Evolutionary conservation across 441 rosid species (phyloP).

Genomic region (Rhodomyrtus psidioides): DNA sequence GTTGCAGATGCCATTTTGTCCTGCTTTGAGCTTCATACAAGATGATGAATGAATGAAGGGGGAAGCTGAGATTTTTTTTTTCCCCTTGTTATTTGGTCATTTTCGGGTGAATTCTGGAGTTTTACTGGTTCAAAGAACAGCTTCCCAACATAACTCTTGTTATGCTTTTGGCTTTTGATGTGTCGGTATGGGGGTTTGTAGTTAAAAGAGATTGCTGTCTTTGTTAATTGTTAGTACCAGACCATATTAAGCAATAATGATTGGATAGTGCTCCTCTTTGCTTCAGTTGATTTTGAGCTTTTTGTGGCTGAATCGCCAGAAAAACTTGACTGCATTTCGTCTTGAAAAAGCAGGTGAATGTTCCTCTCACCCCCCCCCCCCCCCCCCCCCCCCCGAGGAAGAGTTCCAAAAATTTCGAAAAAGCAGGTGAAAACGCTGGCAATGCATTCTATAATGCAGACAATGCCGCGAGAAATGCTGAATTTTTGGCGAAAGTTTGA

Average conservation of each 20-base stretch:
- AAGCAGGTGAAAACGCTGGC: not conserved
- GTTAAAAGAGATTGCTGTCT: not conserved
- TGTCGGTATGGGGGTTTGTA: not conserved
- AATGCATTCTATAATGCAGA: not conserved
- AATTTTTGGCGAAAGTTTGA: not conserved
- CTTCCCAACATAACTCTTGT: not conserved
- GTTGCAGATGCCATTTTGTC: conserved; percentile 28
- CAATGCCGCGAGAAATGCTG: not conserved
- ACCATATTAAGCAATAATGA: not conserved
- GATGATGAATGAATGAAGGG: conserved; percentile 1
- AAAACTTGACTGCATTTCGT: not conserved
- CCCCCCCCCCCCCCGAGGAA: not conserved
- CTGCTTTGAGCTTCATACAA: conserved; percentile 41
- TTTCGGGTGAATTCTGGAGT: not conserved
- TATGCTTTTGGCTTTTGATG: not conserved
- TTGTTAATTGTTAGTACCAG: not conserved
- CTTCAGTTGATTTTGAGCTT: not conserved
- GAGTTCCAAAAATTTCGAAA: not conserved
- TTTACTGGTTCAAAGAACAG: not conserved
- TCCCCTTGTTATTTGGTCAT: not conserved
- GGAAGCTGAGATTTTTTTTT: not conserved
- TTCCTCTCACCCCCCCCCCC: not conserved
- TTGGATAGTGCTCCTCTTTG: not conserved
- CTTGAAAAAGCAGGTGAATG: not conserved
- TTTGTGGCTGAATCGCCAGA: not conserved